Conservation (phyloP, 140 eudicot species). For the Senecio squalidus region DNA sequence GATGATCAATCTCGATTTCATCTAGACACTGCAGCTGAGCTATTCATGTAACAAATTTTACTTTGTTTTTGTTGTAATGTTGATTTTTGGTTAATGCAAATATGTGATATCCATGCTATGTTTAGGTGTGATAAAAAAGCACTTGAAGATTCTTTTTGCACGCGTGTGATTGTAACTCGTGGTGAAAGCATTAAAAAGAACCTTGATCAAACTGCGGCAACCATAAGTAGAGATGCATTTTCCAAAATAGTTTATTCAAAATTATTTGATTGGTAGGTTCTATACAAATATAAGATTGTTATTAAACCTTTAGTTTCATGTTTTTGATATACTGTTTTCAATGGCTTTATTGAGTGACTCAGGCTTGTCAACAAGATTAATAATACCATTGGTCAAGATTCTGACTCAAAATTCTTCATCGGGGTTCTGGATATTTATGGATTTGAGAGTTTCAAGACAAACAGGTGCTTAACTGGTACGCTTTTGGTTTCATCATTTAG, state of each 20-base stretch:
- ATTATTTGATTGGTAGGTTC: conserved; percentile 72
- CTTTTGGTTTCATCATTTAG: conserved; percentile 62
- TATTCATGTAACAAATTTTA: conserved; percentile 46
- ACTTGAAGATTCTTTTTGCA: conserved; percentile 87
- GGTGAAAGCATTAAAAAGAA: conserved; percentile 85
- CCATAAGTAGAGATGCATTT: conserved; percentile 74
- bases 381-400: conserved; percentile 83
- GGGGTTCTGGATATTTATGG: conserved; percentile 96
- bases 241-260: conserved; percentile 70
- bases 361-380: conserved; percentile 92
- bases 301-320: background rate
- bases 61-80: background rate
- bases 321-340: conserved; percentile 9
- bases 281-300: background rate
- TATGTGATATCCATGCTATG: conserved; percentile 1
- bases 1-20: conserved; percentile 75
- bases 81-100: conserved; percentile 7
- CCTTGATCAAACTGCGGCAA: conserved; percentile 69
- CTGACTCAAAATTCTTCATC: conserved; percentile 61
- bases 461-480: conserved; percentile 99
- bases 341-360: conserved; percentile 16
- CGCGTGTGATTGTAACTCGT: conserved; percentile 85
- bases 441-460: conserved; percentile 96
- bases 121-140: conserved; percentile 81
- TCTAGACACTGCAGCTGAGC: conserved; percentile 78